Percentiles rank a stretch among this genome's conserved stretches.
These are phyloP conservation scores for Pelargonium myrrhifolium DNA, from an alignment of 441 rosid species.

Conservation along the genomic window DNA sequence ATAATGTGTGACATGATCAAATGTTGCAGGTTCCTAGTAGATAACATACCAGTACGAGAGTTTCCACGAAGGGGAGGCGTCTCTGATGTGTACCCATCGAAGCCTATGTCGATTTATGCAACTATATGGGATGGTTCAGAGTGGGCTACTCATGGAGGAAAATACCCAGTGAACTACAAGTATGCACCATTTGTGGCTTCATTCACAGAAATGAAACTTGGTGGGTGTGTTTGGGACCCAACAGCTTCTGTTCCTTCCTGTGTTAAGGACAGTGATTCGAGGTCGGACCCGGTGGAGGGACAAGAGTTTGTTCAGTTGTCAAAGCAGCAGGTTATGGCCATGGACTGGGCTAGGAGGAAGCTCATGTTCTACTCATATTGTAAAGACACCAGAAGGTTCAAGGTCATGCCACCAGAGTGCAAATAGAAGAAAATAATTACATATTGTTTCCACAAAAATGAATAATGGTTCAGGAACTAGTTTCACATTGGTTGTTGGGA, in stretches of 20 bases:
- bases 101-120: slow-evolving; percentile 61
- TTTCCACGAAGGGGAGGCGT: slow-evolving; percentile 40
- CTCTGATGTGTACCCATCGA: slow-evolving; percentile 48
- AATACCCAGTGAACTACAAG: slow-evolving; percentile 74
- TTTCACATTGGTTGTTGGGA: background rate
- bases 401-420: slow-evolving; percentile 77
- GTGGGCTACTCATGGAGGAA: slow-evolving; percentile 96
- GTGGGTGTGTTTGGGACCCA: slow-evolving; percentile 44
- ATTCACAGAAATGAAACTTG: slow-evolving; percentile 42
- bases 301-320: slow-evolving; percentile 52
- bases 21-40: slow-evolving; percentile 55
- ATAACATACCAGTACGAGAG: slow-evolving; percentile 66
- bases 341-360: slow-evolving; percentile 83
- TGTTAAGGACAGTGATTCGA: slow-evolving; percentile 39
- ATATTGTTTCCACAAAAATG: too few relatives aligned
- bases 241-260: slow-evolving; percentile 30
- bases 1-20: background rate
- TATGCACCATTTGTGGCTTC: slow-evolving; percentile 68
- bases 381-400: slow-evolving; percentile 53
- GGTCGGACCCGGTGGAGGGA: slow-evolving; percentile 63
- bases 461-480: too few relatives aligned
- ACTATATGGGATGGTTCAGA: slow-evolving; percentile 92
- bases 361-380: slow-evolving; percentile 90
- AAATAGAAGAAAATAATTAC: slow-evolving; percentile 14
- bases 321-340: slow-evolving; percentile 48